Percentiles rank a stretch among this genome's conserved stretches.
These are phyloP conservation scores for Podospora pseudoanserina DNA, from an alignment of 495 filamentous ascomycete species.

Conservation along the genomic window DNA sequence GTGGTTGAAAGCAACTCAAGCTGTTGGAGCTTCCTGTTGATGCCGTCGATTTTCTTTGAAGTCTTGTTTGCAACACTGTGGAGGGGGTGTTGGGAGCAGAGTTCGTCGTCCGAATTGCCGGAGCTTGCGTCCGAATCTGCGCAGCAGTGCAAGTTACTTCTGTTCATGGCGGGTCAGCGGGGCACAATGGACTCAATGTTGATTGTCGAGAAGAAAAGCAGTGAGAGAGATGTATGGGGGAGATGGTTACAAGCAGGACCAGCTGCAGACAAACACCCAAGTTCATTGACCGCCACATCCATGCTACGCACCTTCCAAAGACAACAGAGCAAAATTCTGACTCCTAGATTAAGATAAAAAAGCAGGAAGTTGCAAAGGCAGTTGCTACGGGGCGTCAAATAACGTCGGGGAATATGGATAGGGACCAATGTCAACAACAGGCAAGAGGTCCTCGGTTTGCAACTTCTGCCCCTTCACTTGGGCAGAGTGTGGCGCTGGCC, in stretches of 20 bases:
- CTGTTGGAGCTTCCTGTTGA: not conserved
- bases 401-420: too few species aligned
- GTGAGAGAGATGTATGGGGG: not conserved
- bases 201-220: not conserved
- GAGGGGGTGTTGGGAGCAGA: not conserved
- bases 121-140: constrained; percentile 3
- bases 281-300: not conserved
- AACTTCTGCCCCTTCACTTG: too few species aligned
- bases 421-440: too few species aligned
- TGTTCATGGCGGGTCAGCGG: constrained; percentile 11
- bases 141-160: not conserved
- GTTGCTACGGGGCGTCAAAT: not conserved
- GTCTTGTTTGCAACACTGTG: not conserved
- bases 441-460: too few species aligned
- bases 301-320: not conserved
- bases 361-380: not conserved
- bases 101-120: not conserved
- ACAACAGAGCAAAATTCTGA: not conserved
- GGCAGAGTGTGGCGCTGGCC: not conserved
- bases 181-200: not conserved
- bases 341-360: not conserved
- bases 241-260: too few species aligned
- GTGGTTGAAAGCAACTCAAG: not conserved
- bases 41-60: not conserved
- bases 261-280: not conserved